These are phyloP conservation scores for Annona squamosa DNA, from an alignment of 164 flowering plant genomes.

Conservation along the genomic window DNA sequence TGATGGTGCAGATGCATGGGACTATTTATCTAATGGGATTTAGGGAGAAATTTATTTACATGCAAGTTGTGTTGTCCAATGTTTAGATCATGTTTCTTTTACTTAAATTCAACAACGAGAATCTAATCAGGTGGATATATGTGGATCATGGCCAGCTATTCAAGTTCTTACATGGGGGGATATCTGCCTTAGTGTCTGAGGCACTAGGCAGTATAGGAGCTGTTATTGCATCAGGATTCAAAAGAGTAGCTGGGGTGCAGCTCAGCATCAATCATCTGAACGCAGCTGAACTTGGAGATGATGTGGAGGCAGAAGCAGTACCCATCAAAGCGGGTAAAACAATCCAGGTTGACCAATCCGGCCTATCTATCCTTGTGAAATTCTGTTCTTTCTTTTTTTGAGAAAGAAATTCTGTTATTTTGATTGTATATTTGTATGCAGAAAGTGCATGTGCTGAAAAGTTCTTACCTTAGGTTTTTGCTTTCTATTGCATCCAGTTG, in stretches of 20 bases:
- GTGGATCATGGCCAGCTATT: slow-evolving; percentile 37
- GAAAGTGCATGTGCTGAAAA: no score
- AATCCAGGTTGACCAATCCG: slow-evolving; percentile 46
- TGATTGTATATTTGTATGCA: no score
- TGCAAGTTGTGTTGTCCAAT: no score
- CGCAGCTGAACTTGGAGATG: slow-evolving; percentile 61
- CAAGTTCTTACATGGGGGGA: slow-evolving; percentile 83
- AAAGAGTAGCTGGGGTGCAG: slow-evolving; percentile 75
- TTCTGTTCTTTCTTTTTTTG: no score
- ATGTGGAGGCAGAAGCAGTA: slow-evolving; percentile 56
- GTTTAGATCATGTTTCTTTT: no score
- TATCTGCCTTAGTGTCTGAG: slow-evolving; percentile 80
- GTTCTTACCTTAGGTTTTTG: no score
- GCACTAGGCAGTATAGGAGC: slow-evolving; percentile 82
- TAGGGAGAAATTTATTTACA: no score
- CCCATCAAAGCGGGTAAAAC: slow-evolving; percentile 63
- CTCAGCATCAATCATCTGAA: slow-evolving; percentile 74
- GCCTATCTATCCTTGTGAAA: no score
- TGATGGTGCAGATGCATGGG: no score
- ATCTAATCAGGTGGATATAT: neutral
- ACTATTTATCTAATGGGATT: no score
- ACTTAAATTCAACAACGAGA: neutral
- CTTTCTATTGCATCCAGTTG: no score
- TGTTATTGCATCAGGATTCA: slow-evolving; percentile 64
- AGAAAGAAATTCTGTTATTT: no score